Evolutionary conservation across 495 filamentous ascomycete species (phyloP).

Genomic region (Lasiosphaeria ovina): DNA sequence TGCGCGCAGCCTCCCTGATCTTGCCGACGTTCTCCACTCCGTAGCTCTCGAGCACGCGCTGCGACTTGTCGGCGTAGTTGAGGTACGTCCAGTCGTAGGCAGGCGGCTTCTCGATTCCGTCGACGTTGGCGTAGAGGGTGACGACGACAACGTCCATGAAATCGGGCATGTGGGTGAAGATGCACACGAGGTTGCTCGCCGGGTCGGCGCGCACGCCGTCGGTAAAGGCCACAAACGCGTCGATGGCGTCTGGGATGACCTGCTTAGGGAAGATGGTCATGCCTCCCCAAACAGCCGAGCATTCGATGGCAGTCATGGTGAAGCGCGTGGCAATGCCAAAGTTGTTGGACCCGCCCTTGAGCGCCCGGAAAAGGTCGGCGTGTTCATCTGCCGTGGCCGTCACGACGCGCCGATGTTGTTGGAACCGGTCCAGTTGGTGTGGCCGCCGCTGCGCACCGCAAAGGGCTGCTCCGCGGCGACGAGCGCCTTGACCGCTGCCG

Average conservation of each 20-base stretch:
- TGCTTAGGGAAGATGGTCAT: slow-evolving; percentile 9
- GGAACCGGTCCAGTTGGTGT: no score
- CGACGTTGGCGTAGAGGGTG: slow-evolving; percentile 21
- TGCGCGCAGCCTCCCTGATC: slow-evolving; percentile 35
- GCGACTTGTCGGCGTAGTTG: slow-evolving; percentile 43
- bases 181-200: slow-evolving; percentile 12
- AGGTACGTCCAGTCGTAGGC: slow-evolving; percentile 31
- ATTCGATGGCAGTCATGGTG: slow-evolving; percentile 15
- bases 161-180: slow-evolving; percentile 17
- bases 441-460: slow-evolving; percentile 47
- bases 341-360: slow-evolving; percentile 56
- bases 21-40: slow-evolving; percentile 41
- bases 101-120: slow-evolving; percentile 16
- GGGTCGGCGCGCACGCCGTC: slow-evolving; percentile 24
- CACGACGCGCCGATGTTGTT: slow-evolving; percentile 28
- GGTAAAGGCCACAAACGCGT: slow-evolving; percentile 22
- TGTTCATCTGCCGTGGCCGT: slow-evolving; percentile 31
- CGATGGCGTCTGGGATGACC: slow-evolving; percentile 7
- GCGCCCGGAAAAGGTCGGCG: slow-evolving; percentile 49
- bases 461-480: slow-evolving; percentile 39
- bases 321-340: slow-evolving; percentile 61
- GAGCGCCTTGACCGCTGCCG: slow-evolving; percentile 31
- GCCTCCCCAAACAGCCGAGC: slow-evolving; percentile 17
- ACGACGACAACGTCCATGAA: slow-evolving; percentile 20
- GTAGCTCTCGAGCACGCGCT: slow-evolving; percentile 49